Percentiles rank a stretch among this genome's conserved stretches.
Conservation (phyloP, 371 early-diverging fungal species). For the Funneliformis caledonium region DNA sequence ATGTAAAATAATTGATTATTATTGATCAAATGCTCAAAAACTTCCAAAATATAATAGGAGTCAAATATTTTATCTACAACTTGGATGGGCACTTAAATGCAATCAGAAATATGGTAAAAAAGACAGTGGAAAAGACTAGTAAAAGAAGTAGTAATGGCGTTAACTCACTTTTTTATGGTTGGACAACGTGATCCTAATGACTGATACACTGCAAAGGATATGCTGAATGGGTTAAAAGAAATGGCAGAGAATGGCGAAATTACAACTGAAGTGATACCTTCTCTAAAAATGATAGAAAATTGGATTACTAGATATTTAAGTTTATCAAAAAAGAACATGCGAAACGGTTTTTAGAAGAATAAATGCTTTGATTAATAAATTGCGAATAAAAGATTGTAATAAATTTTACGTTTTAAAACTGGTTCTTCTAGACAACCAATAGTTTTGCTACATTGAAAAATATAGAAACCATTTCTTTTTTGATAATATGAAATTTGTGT, state of each 20-base stretch:
- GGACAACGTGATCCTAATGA: not conserved
- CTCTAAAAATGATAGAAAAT: not conserved
- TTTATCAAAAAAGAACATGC: not conserved
- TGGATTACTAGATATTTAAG: not conserved
- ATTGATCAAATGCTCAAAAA: no score
- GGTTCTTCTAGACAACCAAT: no score
- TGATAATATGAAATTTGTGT: no score
- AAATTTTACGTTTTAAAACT: no score
- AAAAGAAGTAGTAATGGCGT: not conserved
- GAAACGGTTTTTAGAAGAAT: not conserved
- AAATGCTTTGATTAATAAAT: no score
- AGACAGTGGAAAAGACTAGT: not conserved
- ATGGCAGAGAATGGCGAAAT: not conserved
- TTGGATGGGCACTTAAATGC: slow-evolving; percentile 1
- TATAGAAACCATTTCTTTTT: no score
- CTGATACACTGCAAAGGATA: not conserved
- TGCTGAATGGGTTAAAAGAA: slow-evolving; percentile 4
- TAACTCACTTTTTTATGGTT: not conserved
- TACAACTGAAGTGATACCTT: not conserved
- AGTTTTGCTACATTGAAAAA: no score
- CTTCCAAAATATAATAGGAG: not conserved
- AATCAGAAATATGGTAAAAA: slow-evolving; percentile 7
- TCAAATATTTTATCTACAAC: not conserved
- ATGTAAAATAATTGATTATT: no score
- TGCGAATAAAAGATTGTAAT: no score